phyloP scores from a whole-genome alignment of 306 rosid species.

The cucumber (Cucumis sativus) region Cucumber_9930_V3 NC_026660.2:7874501-7875000 shows the following conservation, averaged over 20 bases:
- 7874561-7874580: not conserved
- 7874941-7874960: constrained; percentile 13
- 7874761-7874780: constrained; percentile 22
- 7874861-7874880: constrained; percentile 8
- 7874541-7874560: constrained; percentile 3
- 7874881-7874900: constrained; percentile 24
- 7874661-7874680: not conserved
- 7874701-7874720: not conserved
- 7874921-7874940: constrained; percentile 6
- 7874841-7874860: not conserved
- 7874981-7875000: constrained; percentile 50
- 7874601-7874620: not conserved
- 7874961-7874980: constrained; percentile 51
- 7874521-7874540: not conserved
- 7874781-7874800: not conserved
- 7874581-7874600: constrained; percentile 1
- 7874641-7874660: not conserved
- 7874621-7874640: not conserved
- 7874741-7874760: not conserved
- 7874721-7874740: not conserved
- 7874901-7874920: not conserved
- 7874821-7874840: constrained; percentile 3
- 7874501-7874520: not conserved
- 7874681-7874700: not conserved
- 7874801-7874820: constrained; percentile 13